phyloP scores from a whole-genome alignment of 257 asterid genomes.

The Nicotiana tabacum region DNA sequence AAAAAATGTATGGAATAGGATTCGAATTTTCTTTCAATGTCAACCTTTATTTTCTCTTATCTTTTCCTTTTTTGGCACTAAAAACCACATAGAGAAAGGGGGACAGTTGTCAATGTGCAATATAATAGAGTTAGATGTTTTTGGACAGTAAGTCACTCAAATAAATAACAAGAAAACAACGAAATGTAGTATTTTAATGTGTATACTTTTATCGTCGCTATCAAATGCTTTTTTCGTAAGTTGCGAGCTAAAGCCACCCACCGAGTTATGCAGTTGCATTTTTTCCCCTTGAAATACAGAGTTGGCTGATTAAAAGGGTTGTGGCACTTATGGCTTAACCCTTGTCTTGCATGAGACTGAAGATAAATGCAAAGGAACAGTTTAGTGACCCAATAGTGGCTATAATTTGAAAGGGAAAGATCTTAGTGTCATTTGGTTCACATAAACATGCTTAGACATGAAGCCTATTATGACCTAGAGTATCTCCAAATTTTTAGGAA shows the following conservation, averaged over 20 bases:
- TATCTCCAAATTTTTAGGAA: no score
- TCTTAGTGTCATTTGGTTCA: not conserved
- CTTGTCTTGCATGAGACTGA: no score
- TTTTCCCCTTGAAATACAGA: not conserved
- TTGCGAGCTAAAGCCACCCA: not conserved
- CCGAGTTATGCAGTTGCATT: not conserved
- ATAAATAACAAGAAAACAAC: not conserved
- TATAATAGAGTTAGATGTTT: not conserved
- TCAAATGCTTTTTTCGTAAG: not conserved
- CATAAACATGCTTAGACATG: not conserved
- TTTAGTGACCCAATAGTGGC: not conserved
- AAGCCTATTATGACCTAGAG: not conserved
- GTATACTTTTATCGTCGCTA: not conserved
- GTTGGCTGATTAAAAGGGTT: not conserved
- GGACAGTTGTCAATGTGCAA: not conserved
- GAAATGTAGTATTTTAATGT: not conserved
- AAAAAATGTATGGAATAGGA: not conserved
- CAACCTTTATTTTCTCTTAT: not conserved
- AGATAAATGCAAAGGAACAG: no score
- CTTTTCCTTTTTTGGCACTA: not conserved
- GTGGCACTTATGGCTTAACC: no score
- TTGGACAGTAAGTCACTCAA: not conserved
- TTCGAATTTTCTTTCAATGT: not conserved
- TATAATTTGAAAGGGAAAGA: not conserved
- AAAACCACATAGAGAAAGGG: not conserved